Base-by-base conservation (phyloP, 2,329 filamentous ascomycete genomes). In the Trichoderma afroharzianum region DNA sequence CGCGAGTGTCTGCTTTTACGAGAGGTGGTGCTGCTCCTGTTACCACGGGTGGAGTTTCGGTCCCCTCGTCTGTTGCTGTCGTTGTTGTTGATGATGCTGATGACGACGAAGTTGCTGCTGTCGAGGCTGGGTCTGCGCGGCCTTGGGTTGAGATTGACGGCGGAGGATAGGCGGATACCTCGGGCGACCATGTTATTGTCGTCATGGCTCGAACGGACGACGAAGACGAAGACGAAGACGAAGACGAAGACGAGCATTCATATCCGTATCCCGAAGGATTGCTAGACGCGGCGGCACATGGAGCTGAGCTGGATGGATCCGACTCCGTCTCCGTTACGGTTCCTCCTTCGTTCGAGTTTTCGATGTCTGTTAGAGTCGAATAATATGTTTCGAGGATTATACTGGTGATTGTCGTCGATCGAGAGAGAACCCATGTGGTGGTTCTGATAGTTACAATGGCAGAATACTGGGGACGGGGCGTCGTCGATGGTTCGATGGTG, bases 351-450 rank as follows among this genome's bases (percentile, higher is more conserved):
- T 39, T 9, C 53, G 59, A 57, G 28, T 26, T 33, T 47, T 32
- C 53, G 36, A 28, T 3, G 26, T 50, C 50, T 11, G 62, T 66
- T 11, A 71, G 61, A 58, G 62, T 66, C 26, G 68, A 57, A 15
- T 58, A 59, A 21, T 64, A 71, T 2, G 68, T 71, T 39, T 71
- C 68, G 26, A 66, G 32, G 4, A 71, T 64, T 15, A 64, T 30
- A 33, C 68, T 71, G 3, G 68, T 71, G 53, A 66, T 66, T 30
- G 68, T 66, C 18, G 68, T 71, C 53, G 68, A 71, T 39, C 36
- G 68, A 43, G 68, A 71, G 33, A 43, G 14, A 15, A 64, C 50
- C 59, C 50, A 64, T 15, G 68, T 71, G 8, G 53, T 71, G 15
- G 68, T 71, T 28, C 61, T 5, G 6, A 66, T 28, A n/a, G 39